Evolutionary conservation across 148 eudicot genomes (phyloP).

Genomic region (Euryodendron excelsum): DNA sequence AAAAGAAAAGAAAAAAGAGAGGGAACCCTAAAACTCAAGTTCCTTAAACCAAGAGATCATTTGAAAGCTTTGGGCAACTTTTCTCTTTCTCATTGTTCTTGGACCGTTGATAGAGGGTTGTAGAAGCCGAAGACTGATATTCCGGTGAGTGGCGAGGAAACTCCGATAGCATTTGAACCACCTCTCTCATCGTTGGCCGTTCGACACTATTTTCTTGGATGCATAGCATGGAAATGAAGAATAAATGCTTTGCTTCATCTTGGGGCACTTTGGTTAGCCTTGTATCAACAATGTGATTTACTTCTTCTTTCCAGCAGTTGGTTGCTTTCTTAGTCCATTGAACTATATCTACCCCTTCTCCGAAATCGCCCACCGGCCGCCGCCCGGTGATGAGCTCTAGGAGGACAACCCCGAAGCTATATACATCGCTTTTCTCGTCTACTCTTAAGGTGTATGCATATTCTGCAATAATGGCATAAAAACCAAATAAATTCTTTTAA

Average conservation of each 20-base stretch:
- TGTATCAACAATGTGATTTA: constrained; percentile 45
- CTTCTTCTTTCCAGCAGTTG: constrained; percentile 51
- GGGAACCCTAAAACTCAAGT: neutral
- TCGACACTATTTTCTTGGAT: constrained; percentile 82
- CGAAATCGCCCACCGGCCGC: constrained; percentile 84
- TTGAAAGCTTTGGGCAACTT: constrained; percentile 16
- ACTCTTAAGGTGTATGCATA: constrained; percentile 86
- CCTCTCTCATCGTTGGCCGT: constrained; percentile 92
- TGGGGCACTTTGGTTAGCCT: constrained; percentile 57
- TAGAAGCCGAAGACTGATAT: constrained; percentile 17
- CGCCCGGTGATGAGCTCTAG: constrained; percentile 79
- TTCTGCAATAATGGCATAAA: constrained; percentile 42
- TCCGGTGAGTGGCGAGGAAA: constrained; percentile 34
- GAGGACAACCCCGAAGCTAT: constrained; percentile 87
- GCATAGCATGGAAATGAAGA: constrained; percentile 81
- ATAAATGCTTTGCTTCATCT: constrained; percentile 81
- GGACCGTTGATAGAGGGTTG: neutral
- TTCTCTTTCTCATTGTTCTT: constrained; percentile 21
- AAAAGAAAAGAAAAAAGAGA: neutral
- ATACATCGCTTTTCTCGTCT: constrained; percentile 92
- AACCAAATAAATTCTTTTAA: neutral
- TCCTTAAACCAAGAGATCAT: constrained; percentile 27
- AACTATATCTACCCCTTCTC: constrained; percentile 90
- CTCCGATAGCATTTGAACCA: constrained; percentile 82
- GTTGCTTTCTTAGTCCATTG: constrained; percentile 62